Evolutionary conservation across 108 stramenopile species (phyloP), one percentile per base, ranked within the genome.

Genomic region (Fistulifera solaris): DNA sequence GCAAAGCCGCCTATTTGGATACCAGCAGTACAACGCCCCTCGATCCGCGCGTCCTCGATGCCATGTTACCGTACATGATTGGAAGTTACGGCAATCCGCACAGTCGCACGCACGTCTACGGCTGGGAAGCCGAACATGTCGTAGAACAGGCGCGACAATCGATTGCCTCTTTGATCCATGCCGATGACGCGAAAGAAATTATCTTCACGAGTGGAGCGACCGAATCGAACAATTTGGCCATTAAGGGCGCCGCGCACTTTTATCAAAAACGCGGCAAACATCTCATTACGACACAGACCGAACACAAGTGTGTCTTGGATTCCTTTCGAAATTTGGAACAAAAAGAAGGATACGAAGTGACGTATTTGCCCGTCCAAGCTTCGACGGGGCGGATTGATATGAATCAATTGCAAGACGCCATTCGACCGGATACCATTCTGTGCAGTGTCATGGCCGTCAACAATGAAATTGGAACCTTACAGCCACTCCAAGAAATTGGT

Each of bases 271-370:
- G 81, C 1, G 75, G 76, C 24, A 79, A 76, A 62, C 99, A 99
- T 70, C 63, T 99, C 24, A 94, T 99, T 62, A 99, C 99, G 27
- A 97, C 97, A 0, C 97, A 98, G 73, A 99, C 94, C 18, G 99
- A 99, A 65, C 99, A 99, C 75, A 99, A 99, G 70, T 99, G 99
- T 68, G 99, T 99, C 12, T 68, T 99, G 62, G 99, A 99, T 65
- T 84, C 81, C 24, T 98, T 97, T 72, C 87, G 99, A 5, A 79
- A 53, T 44, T 67, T 99, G 49, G 99, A 99, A 74, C 65, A 58
- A 64, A 63, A 73, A 65, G 96, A 99, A 72, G 99, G 97, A 44
- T 98, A 85, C 62, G 92, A 98, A 42, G 96, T 99, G 8, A 96
- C 94, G 6, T 99, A 99, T 67, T 75, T 99, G 8, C 94, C 95